Evolutionary conservation across 2,329 filamentous ascomycete species (phyloP).

Genomic region (Sclerotinia trifoliorum): DNA sequence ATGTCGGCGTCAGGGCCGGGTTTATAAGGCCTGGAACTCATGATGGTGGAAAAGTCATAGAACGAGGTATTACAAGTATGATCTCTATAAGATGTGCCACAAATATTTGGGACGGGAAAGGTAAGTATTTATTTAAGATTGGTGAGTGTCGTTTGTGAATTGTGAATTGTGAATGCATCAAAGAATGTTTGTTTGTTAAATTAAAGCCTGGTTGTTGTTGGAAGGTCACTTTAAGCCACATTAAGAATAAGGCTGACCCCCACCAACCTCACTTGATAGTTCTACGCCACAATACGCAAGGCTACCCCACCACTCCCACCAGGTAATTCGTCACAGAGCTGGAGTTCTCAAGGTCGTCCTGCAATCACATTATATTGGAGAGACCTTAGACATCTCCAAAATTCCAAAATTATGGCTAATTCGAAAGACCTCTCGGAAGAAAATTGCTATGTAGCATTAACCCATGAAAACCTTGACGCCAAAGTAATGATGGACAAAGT

Average conservation of each 20-base stretch:
- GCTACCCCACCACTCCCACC: neutral
- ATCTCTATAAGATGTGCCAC: neutral
- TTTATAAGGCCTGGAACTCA: constrained; percentile 20
- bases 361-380: neutral
- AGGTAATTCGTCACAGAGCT: neutral
- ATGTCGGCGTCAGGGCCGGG: constrained; percentile 41
- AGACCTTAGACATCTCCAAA: neutral
- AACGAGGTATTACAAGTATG: neutral
- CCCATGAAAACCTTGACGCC: constrained; percentile 58
- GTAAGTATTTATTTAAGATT: neutral
- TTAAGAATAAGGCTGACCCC: neutral
- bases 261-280: neutral
- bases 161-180: neutral
- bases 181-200: neutral
- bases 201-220: constrained; percentile 2
- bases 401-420: constrained; percentile 25
- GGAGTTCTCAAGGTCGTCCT: neutral
- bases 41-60: neutral
- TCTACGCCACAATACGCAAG: constrained; percentile 5
- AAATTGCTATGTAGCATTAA: constrained; percentile 66
- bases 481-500: constrained; percentile 62
- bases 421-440: constrained; percentile 48
- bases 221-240: constrained; percentile 4
- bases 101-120: neutral
- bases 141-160: neutral